Percentiles rank a stretch among this genome's conserved stretches.
Evolutionary conservation across 169 alveolate species (phyloP).

Genomic region (Miamiensis avidus): DNA sequence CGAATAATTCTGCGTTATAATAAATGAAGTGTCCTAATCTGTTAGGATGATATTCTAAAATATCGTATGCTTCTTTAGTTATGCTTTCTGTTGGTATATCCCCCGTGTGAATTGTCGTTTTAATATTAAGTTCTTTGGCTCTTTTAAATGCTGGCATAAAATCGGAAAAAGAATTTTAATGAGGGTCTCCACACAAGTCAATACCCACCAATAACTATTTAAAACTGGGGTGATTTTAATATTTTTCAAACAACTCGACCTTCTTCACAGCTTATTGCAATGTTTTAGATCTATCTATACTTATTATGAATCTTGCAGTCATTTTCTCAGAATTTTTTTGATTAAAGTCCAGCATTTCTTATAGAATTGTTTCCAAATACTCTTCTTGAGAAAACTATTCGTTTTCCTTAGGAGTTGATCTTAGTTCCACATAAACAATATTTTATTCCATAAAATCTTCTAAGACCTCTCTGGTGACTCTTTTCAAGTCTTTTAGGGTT

Average conservation of each 20-base stretch:
- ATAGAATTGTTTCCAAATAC: conserved; percentile 55
- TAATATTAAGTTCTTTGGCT: conserved; percentile 52
- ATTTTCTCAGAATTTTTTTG: conserved; percentile 27
- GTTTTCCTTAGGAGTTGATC: conserved; percentile 75
- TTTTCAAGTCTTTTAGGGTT: conserved; percentile 41
- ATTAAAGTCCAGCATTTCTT: conserved; percentile 43
- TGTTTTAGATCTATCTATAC: conserved; percentile 55
- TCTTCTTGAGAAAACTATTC: conserved; percentile 51
- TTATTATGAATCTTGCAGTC: conserved; percentile 53
- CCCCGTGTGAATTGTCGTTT: conserved; percentile 55
- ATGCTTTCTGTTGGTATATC: conserved; percentile 34
- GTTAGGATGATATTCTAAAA: conserved; percentile 64
- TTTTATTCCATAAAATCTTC: conserved; percentile 67
- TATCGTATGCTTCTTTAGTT: conserved; percentile 51
- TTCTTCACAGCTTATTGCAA: conserved; percentile 50
- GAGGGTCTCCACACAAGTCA: conserved; percentile 78
- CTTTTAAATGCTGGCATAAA: conserved; percentile 30
- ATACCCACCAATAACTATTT: conserved; percentile 57
- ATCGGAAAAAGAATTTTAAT: conserved; percentile 32
- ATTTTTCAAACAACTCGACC: conserved; percentile 46
- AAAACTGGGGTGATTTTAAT: no score
- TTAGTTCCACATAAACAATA: conserved; percentile 64
- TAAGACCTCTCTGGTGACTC: conserved; percentile 65
- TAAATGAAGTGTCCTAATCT: conserved; percentile 70
- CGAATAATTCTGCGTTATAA: conserved; percentile 25